phyloP scores from a whole-genome alignment of 1,139 yeast genomes.

The Oligophagozyma castellii region DNA sequence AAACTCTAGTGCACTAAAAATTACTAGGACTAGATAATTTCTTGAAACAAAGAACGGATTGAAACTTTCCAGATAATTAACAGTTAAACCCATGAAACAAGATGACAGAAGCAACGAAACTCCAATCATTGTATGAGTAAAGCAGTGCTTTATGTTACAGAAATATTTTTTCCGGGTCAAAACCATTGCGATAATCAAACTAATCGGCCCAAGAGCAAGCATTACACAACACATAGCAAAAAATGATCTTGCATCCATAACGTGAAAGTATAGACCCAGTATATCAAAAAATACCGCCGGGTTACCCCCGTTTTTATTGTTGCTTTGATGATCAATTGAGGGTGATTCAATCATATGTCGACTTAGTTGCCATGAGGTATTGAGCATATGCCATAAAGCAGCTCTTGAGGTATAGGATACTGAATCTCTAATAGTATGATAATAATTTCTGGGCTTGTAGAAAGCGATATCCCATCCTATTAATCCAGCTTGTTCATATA shows the following conservation, averaged over 20 bases:
- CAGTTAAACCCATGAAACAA: slow-evolving; percentile 25
- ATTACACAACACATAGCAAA: slow-evolving; percentile 36
- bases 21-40: slow-evolving; percentile 35
- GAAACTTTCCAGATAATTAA: slow-evolving; percentile 6
- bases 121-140: slow-evolving; percentile 44
- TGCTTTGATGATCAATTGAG: slow-evolving; percentile 7
- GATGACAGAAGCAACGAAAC: slow-evolving; percentile 36
- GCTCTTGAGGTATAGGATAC: slow-evolving; percentile 44
- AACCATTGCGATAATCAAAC: slow-evolving; percentile 35
- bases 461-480: slow-evolving; percentile 77
- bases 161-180: slow-evolving; percentile 34
- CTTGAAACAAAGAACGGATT: slow-evolving; percentile 54
- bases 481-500: slow-evolving; percentile 52
- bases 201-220: slow-evolving; percentile 41
- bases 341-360: slow-evolving; percentile 30
- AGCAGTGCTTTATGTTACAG: slow-evolving; percentile 31
- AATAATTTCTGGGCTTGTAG: slow-evolving; percentile 63
- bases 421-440: slow-evolving; percentile 68
- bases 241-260: slow-evolving; percentile 36
- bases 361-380: slow-evolving; percentile 49
- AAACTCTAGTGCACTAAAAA: slow-evolving; percentile 33
- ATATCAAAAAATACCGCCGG: slow-evolving; percentile 52
- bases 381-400: slow-evolving; percentile 74
- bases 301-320: slow-evolving; percentile 16
- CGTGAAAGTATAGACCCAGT: slow-evolving; percentile 41